These are phyloP conservation scores for Pyricularia sp. DNA, from an alignment of 2,329 filamentous ascomycete genomes.

Conservation along the genomic window DNA sequence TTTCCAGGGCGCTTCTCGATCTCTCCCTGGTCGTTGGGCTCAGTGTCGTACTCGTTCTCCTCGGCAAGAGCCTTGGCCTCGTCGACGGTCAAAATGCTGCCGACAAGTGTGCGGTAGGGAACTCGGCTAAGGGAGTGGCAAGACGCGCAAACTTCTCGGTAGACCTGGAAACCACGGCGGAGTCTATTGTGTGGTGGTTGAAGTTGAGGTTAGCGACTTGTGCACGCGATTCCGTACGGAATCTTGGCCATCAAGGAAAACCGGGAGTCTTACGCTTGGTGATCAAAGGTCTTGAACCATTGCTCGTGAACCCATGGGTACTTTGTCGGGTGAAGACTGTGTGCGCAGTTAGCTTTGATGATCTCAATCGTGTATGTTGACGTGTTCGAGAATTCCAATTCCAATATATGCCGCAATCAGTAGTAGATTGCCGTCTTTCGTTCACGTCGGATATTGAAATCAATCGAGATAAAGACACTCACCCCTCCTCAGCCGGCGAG, in stretches of 20 bases:
- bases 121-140: constrained; percentile 96
- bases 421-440: background rate
- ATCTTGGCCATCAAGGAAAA: constrained; percentile 9
- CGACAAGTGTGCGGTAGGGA: constrained; percentile 87
- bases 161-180: constrained; percentile 98
- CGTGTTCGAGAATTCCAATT: background rate
- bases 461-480: constrained; percentile 36
- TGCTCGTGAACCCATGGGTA: constrained; percentile 96
- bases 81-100: constrained; percentile 86
- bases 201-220: background rate
- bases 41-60: constrained; percentile 96
- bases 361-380: background rate
- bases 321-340: constrained; percentile 78
- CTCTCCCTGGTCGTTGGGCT: constrained; percentile 95
- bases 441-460: background rate
- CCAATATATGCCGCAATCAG: constrained; percentile 17
- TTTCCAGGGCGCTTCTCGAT: constrained; percentile 99
- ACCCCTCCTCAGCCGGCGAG: constrained; percentile 97
- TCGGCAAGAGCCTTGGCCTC: constrained; percentile 97
- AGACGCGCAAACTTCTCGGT: constrained; percentile 94
- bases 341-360: constrained; percentile 17
- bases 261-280: constrained; percentile 67
- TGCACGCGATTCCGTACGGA: background rate
- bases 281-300: constrained; percentile 93
- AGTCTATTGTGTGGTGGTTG: constrained; percentile 46